Conservation (phyloP, 257 asterid genomes). For the Fraxinus cuspidata region DNA sequence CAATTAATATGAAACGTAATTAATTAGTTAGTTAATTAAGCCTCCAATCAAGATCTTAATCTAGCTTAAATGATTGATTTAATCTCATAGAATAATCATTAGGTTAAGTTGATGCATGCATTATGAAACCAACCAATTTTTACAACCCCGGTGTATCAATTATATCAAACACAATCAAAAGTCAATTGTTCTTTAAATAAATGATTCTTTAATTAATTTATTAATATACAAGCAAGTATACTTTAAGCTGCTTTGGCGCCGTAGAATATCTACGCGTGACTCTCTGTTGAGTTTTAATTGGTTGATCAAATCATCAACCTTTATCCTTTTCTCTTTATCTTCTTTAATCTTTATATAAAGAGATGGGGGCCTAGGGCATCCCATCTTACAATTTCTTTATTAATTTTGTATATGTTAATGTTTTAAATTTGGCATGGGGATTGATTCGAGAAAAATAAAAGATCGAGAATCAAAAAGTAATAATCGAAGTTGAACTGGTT, state of each 20-base stretch:
- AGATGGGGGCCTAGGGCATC: slow-evolving; percentile 7
- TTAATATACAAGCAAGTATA: slow-evolving; percentile 56
- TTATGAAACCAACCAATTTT: slow-evolving; percentile 19
- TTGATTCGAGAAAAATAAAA: neutral
- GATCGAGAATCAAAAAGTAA: neutral
- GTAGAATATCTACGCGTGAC: slow-evolving; percentile 58
- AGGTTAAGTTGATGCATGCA: slow-evolving; percentile 3
- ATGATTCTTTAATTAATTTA: slow-evolving; percentile 12
- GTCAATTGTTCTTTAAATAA: slow-evolving; percentile 32
- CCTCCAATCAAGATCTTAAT: slow-evolving; percentile 18
- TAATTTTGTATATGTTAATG: neutral
- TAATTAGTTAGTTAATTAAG: neutral
- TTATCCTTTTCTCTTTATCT: slow-evolving; percentile 30
- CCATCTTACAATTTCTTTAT: neutral
- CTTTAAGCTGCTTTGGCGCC: slow-evolving; percentile 57
- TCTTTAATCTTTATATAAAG: slow-evolving; percentile 27
- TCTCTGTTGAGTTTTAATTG: slow-evolving; percentile 34
- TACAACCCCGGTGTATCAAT: slow-evolving; percentile 34
- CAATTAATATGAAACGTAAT: neutral
- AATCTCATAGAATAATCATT: slow-evolving; percentile 5
- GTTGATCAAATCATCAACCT: slow-evolving; percentile 24
- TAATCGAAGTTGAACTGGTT: too few relatives aligned
- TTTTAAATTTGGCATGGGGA: neutral
- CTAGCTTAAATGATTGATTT: slow-evolving; percentile 17
- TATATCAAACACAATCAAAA: slow-evolving; percentile 33